Percentiles rank a stretch among this genome's conserved stretches.
Evolutionary conservation across 2,329 filamentous ascomycete genomes (phyloP).

Genomic region (Capronia coronata): DNA sequence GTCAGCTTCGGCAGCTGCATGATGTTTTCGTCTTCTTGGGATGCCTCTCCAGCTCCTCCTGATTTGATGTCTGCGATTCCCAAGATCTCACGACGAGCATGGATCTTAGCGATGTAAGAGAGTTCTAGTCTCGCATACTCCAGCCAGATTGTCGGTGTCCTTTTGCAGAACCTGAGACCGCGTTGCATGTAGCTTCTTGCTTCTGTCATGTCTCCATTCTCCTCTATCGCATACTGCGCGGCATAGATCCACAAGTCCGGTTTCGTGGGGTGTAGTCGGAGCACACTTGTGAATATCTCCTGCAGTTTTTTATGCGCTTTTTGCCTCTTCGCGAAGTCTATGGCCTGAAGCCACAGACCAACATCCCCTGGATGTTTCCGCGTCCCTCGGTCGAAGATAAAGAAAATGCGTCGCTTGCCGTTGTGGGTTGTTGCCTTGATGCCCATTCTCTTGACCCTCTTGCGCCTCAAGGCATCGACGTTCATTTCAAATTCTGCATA

Average conservation of each 20-base stretch:
- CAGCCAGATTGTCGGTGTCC: conserved; percentile 68
- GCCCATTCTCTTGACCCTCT: conserved; percentile 73
- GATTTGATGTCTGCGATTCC: conserved; percentile 50
- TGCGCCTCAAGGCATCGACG: conserved; percentile 66
- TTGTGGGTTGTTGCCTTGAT: conserved; percentile 65
- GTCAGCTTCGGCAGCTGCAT: conserved; percentile 55
- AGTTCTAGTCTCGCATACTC: conserved; percentile 89
- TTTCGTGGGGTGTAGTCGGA: conserved; percentile 80
- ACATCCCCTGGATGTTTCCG: conserved; percentile 75
- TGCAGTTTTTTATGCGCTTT: conserved; percentile 57
- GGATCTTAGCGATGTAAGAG: conserved; percentile 80
- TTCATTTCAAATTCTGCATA: conserved; percentile 71
- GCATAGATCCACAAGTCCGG: conserved; percentile 77
- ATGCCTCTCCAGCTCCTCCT: conserved; percentile 33
- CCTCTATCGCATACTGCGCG: conserved; percentile 70
- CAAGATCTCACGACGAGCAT: conserved; percentile 62
- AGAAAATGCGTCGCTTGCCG: conserved; percentile 77
- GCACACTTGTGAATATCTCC: conserved; percentile 57
- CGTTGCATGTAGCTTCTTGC: conserved; percentile 82
- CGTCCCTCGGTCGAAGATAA: conserved; percentile 80
- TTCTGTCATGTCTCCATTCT: conserved; percentile 77
- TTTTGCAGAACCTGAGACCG: conserved; percentile 81
- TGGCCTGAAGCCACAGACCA: conserved; percentile 81
- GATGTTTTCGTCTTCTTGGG: conserved; percentile 49
- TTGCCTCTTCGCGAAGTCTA: conserved; percentile 68